Evolutionary conservation across 495 filamentous ascomycete species (phyloP).

Genomic region (Cercophora scortea): DNA sequence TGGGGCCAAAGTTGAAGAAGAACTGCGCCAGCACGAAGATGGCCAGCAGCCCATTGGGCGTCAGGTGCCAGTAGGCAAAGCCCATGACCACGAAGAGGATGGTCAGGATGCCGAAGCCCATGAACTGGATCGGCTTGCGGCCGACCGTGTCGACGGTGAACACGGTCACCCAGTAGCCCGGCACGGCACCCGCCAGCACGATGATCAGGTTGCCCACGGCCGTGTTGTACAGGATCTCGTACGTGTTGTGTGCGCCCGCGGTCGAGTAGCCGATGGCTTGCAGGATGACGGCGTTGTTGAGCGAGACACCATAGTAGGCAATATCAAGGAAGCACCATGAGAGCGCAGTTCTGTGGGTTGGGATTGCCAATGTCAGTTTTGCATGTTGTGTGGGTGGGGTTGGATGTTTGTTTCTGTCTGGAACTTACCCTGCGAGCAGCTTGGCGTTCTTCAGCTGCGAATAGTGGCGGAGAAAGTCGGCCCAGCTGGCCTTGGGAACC

Average conservation of each 20-base stretch:
- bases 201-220: slow-evolving; percentile 70
- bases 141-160: slow-evolving; percentile 63
- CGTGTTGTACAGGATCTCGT: slow-evolving; percentile 59
- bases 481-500: slow-evolving; percentile 55
- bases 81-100: slow-evolving; percentile 66
- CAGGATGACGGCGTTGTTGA: slow-evolving; percentile 68
- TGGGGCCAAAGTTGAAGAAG: slow-evolving; percentile 66
- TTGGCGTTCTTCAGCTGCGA: slow-evolving; percentile 58
- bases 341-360: slow-evolving; percentile 49
- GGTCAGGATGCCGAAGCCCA: slow-evolving; percentile 67
- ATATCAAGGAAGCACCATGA: slow-evolving; percentile 64
- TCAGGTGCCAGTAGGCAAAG: slow-evolving; percentile 53
- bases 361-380: background rate
- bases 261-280: slow-evolving; percentile 58
- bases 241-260: slow-evolving; percentile 44
- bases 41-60: slow-evolving; percentile 48
- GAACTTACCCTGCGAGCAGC: slow-evolving; percentile 48
- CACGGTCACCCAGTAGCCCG: slow-evolving; percentile 71
- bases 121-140: slow-evolving; percentile 72
- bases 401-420: background rate
- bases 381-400: too few species aligned
- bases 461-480: slow-evolving; percentile 59
- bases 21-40: slow-evolving; percentile 77
- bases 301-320: slow-evolving; percentile 65
- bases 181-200: slow-evolving; percentile 66